Percentiles rank a stretch among this genome's conserved stretches.
phyloP scores from a whole-genome alignment of 2,329 filamentous ascomycete species.

The Talaromyces sp. region DNA sequence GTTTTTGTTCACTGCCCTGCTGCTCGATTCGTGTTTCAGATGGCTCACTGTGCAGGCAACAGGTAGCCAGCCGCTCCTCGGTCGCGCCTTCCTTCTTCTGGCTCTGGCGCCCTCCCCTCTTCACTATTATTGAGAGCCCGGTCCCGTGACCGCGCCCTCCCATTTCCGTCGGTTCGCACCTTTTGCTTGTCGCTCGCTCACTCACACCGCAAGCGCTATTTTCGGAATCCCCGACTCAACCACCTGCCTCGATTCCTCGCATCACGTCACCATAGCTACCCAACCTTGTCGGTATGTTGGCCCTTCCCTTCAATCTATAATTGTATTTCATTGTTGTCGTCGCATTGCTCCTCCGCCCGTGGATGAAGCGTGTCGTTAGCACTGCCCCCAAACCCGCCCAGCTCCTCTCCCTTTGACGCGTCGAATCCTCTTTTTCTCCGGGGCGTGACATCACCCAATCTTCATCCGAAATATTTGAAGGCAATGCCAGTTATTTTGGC shows the following conservation, averaged over 20 bases:
- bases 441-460: slow-evolving; percentile 9
- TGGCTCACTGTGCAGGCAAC: neutral
- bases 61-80: neutral
- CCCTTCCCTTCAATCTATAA: slow-evolving; percentile 8
- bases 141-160: slow-evolving; percentile 25
- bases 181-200: slow-evolving; percentile 14
- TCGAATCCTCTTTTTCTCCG: slow-evolving; percentile 15
- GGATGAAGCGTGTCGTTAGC: slow-evolving; percentile 4
- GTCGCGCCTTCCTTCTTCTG: neutral
- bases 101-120: neutral
- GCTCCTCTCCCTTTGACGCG: slow-evolving; percentile 20
- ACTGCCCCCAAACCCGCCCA: slow-evolving; percentile 9
- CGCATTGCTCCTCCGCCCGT: neutral
- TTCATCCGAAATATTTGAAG: neutral
- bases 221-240: slow-evolving; percentile 30
- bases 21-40: neutral
- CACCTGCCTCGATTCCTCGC: slow-evolving; percentile 25
- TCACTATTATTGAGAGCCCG: slow-evolving; percentile 13
- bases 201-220: slow-evolving; percentile 29
- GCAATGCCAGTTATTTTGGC: neutral
- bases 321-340: neutral
- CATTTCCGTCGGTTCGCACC: slow-evolving; percentile 6
- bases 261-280: slow-evolving; percentile 34
- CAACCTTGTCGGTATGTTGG: slow-evolving; percentile 39
- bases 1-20: neutral